Evolutionary conservation across 495 filamentous ascomycete species (phyloP).

Genomic region (Xylaria telfairii): DNA sequence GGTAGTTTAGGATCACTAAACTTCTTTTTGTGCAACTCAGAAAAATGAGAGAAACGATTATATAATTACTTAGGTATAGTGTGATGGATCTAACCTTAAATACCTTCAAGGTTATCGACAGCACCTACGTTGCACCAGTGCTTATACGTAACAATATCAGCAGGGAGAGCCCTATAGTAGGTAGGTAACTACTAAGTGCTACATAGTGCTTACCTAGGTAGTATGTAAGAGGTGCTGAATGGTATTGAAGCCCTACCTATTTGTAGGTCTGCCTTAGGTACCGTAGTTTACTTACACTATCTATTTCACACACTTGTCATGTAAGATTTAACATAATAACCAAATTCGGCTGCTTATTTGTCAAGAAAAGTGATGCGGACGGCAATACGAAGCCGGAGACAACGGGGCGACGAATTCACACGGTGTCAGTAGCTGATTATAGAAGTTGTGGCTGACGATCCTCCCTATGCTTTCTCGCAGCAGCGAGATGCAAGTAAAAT

Average conservation of each 20-base stretch:
- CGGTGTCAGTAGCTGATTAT: slow-evolving; percentile 16
- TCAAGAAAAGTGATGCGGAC: neutral
- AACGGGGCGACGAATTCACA: slow-evolving; percentile 3
- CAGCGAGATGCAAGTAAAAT: slow-evolving; percentile 2
- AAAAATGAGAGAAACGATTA: too few species aligned
- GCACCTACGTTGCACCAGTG: neutral
- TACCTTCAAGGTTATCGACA: too few species aligned
- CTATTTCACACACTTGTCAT: neutral
- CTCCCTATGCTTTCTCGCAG: slow-evolving; percentile 17
- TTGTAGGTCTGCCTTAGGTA: too few species aligned
- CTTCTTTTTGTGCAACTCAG: neutral
- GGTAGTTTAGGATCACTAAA: neutral
- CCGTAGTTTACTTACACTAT: too few species aligned
- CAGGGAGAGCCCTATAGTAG: neutral
- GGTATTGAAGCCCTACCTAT: neutral
- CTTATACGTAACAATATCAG: neutral
- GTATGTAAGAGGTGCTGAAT: neutral
- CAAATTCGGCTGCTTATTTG: slow-evolving; percentile 16
- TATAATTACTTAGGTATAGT: too few species aligned
- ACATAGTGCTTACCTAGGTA: too few species aligned
- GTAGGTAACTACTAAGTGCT: neutral
- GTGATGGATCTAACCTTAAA: too few species aligned
- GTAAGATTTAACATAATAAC: slow-evolving; percentile 6
- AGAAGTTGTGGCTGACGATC: neutral
- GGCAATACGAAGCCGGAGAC: slow-evolving; percentile 19